Conservation (phyloP, 2,329 filamentous ascomycete species). For the Alternaria solani region DNA sequence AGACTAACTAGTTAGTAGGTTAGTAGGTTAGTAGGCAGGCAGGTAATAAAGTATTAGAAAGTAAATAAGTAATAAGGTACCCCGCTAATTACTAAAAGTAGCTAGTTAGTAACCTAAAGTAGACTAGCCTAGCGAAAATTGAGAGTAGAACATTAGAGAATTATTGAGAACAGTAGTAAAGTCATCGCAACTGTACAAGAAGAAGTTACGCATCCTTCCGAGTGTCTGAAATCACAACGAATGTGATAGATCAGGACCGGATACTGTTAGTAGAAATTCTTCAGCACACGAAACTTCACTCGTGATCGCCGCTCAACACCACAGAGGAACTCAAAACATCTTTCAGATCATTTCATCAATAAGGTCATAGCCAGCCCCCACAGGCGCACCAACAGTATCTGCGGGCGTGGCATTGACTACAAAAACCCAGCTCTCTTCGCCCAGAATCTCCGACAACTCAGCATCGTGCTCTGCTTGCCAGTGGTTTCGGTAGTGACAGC, state of each 20-base stretch:
- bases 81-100: too few species aligned
- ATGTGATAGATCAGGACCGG: neutral
- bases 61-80: too few species aligned
- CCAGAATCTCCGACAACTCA: conserved; percentile 9
- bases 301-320: neutral
- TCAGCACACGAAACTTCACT: neutral
- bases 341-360: neutral
- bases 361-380: neutral
- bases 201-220: too few species aligned
- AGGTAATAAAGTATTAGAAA: too few species aligned
- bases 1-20: too few species aligned
- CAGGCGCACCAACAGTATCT: neutral
- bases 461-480: conserved; percentile 1
- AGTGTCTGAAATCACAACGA: neutral
- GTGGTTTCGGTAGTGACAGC: neutral
- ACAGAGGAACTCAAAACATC: neutral
- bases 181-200: too few species aligned
- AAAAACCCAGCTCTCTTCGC: conserved; percentile 10
- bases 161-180: too few species aligned
- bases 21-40: too few species aligned
- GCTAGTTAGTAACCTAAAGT: too few species aligned
- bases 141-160: too few species aligned
- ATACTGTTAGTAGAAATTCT: neutral
- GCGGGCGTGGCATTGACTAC: neutral
- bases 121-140: too few species aligned